A percentile compares a stretch with the other conserved stretches of the same genome.
Conservation (phyloP, 2,329 filamentous ascomycete genomes). For the Trichoderma koningii region DNA sequence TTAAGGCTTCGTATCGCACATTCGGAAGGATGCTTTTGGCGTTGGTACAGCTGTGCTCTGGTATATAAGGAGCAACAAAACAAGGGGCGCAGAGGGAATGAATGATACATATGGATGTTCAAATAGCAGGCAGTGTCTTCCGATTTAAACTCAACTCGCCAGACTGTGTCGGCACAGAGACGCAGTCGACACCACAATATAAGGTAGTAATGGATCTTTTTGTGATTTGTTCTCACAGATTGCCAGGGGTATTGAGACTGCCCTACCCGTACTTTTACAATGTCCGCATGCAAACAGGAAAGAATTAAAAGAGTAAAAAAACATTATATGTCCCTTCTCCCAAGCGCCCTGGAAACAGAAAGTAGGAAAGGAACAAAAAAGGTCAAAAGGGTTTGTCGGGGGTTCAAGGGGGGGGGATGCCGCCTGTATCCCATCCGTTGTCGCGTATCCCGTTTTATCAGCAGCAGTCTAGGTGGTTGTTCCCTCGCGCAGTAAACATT, state of each 20-base stretch:
- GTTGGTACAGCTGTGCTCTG: neutral
- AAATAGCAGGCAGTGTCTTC: neutral
- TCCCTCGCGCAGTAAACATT: slow-evolving; percentile 1
- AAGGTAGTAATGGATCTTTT: slow-evolving; percentile 15
- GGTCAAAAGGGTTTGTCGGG: neutral
- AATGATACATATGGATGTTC: slow-evolving; percentile 1
- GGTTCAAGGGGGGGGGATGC: neutral
- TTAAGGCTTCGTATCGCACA: neutral
- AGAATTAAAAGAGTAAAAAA: neutral
- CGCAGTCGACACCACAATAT: neutral
- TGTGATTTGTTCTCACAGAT: slow-evolving; percentile 26
- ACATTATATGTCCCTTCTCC: slow-evolving; percentile 30
- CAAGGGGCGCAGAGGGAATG: neutral
- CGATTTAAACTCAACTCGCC: neutral
- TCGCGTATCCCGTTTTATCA: slow-evolving; percentile 23
- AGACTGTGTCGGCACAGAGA: neutral
- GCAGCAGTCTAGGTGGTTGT: slow-evolving; percentile 12
- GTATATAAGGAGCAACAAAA: neutral
- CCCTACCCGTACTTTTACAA: slow-evolving; percentile 27
- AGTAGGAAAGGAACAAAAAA: neutral
- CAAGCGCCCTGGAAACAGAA: slow-evolving; percentile 35
- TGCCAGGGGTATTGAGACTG: slow-evolving; percentile 30
- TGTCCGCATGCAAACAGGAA: slow-evolving; percentile 8
- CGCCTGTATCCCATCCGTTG: slow-evolving; percentile 28
- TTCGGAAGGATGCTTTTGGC: neutral